These are phyloP conservation scores for Fraxinus baroniana DNA, from an alignment of 305 asterid genomes.

Conservation along the genomic window DNA sequence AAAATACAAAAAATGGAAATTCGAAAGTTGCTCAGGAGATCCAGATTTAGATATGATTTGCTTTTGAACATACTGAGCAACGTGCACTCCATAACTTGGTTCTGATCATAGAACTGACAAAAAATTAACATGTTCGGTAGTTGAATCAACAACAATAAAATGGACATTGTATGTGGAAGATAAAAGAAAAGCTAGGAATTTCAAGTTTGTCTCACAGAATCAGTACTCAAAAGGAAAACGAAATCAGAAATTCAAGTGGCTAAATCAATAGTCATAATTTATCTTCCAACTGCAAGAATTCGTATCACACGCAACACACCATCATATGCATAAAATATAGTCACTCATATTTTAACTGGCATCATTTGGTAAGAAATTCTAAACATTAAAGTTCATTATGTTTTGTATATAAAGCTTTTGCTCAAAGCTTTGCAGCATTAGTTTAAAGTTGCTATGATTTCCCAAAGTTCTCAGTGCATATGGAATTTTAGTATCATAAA, in stretches of 20 bases:
- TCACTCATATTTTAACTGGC: background rate
- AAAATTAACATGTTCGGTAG: background rate
- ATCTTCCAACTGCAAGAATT: background rate
- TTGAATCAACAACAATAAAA: background rate
- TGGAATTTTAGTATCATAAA: background rate
- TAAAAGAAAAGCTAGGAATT: background rate
- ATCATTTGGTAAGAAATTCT: background rate
- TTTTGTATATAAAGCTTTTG: background rate
- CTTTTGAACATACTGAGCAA: background rate
- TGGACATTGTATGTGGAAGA: background rate
- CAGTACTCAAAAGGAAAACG: background rate
- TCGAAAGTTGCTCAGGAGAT: background rate
- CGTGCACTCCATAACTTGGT: background rate
- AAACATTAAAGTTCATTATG: background rate
- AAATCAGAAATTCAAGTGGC: background rate
- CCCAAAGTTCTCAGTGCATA: background rate
- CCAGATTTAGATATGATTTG: background rate
- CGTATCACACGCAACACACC: background rate
- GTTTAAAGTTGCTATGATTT: background rate
- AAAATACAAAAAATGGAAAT: background rate
- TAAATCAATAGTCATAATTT: background rate
- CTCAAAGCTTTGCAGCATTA: background rate
- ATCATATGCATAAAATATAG: background rate
- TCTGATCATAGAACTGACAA: background rate
- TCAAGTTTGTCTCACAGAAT: background rate